Evolutionary conservation across 306 rosid genomes (phyloP).

Genomic region (Vigna reflexopilosa): DNA sequence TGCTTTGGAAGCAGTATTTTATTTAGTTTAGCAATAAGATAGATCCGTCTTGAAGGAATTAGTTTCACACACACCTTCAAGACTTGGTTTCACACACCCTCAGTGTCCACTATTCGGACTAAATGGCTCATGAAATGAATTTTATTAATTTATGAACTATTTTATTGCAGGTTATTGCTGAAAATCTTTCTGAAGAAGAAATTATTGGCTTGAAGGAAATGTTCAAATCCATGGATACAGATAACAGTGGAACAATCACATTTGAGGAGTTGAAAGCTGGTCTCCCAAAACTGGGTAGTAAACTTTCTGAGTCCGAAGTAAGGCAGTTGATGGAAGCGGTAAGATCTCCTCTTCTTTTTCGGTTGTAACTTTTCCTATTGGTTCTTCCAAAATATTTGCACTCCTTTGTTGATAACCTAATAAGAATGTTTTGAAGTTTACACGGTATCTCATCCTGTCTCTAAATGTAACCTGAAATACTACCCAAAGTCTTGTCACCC

Average conservation of each 20-base stretch:
- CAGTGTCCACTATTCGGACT: background rate
- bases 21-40: slow-evolving; percentile 12
- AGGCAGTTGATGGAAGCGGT: slow-evolving; percentile 98
- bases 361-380: slow-evolving; percentile 7
- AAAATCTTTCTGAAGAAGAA: slow-evolving; percentile 98
- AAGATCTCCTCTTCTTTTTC: slow-evolving; percentile 37
- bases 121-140: slow-evolving; percentile 12
- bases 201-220: slow-evolving; percentile 96
- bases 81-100: slow-evolving; percentile 31
- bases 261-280: slow-evolving; percentile 96
- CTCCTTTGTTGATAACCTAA: slow-evolving; percentile 19
- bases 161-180: slow-evolving; percentile 82
- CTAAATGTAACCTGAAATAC: slow-evolving; percentile 19
- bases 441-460: background rate
- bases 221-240: slow-evolving; percentile 98
- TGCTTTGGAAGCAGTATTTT: slow-evolving; percentile 15
- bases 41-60: background rate
- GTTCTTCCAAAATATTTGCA: slow-evolving; percentile 15
- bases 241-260: slow-evolving; percentile 96
- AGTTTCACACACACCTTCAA: too few relatives aligned
- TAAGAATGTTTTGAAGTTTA: slow-evolving; percentile 24
- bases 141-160: slow-evolving; percentile 12
- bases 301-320: slow-evolving; percentile 95
- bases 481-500: slow-evolving; percentile 2
- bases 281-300: slow-evolving; percentile 89